A percentile compares a stretch with the other conserved stretches of the same genome.
Evolutionary conservation across 225 moss, liverwort and hornwort species (phyloP).

Genomic region (Straminergon stramineum): DNA sequence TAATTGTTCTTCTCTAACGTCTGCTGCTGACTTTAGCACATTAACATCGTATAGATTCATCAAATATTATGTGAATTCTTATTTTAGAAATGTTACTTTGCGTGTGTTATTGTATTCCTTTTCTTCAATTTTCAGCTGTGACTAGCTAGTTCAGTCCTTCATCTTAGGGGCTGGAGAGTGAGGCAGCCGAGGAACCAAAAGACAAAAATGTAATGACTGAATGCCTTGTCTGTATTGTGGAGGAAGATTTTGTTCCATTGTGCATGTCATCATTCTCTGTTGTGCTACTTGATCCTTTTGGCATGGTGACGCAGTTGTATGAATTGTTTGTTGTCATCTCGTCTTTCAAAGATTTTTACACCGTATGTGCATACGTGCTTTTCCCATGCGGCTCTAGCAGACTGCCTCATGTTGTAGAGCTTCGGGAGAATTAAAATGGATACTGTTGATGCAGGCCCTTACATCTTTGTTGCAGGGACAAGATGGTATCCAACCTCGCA

Average conservation of each 20-base stretch:
- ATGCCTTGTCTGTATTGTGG: conserved; percentile 1
- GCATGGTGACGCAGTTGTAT: neutral
- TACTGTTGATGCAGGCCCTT: conserved; percentile 27
- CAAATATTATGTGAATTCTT: neutral
- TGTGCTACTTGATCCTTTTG: neutral
- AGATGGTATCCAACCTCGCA: conserved; percentile 84
- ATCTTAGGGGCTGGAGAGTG: conserved; percentile 30
- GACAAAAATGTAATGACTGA: conserved; percentile 50
- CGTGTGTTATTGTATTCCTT: neutral
- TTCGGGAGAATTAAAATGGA: neutral
- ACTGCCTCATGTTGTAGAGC: neutral
- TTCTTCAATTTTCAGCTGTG: neutral
- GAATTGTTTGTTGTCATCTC: neutral
- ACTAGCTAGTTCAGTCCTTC: neutral
- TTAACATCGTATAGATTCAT: neutral
- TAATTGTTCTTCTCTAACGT: neutral
- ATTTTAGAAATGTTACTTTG: neutral
- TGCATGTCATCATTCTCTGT: neutral
- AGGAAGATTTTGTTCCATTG: neutral
- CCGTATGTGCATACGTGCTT: neutral
- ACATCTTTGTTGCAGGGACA: conserved; percentile 55
- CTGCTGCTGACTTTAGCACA: neutral
- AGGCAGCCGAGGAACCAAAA: conserved; percentile 37
- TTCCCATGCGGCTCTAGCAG: neutral
- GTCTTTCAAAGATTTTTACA: neutral